phyloP scores from a whole-genome alignment of 352 stramenopile genomes.

The Phytophthora niederhauseri region DNA sequence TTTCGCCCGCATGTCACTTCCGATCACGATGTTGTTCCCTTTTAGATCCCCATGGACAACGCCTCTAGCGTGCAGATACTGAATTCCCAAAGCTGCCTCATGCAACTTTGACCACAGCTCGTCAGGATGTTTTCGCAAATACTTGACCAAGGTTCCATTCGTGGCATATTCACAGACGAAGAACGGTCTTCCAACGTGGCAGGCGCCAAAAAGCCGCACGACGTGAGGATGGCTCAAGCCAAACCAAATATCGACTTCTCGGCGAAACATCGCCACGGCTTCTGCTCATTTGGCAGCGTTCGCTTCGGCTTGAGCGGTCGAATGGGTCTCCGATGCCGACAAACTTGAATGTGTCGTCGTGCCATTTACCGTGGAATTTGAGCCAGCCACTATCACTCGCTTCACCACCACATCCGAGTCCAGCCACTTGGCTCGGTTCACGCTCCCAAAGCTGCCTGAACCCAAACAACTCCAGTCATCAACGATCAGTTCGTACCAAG shows the following conservation, averaged over 20 bases:
- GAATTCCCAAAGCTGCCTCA: background rate
- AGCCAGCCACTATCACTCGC: background rate
- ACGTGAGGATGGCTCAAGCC: no score
- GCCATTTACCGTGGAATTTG: background rate
- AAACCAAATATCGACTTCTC: no score
- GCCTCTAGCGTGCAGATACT: constrained; percentile 4
- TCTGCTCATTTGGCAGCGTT: background rate
- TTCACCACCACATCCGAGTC: background rate
- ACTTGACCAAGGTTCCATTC: background rate
- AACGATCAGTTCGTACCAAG: no score
- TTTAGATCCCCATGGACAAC: constrained; percentile 6
- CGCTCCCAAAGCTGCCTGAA: background rate
- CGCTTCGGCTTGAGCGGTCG: background rate
- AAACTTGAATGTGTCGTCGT: background rate
- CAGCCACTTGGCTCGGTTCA: background rate
- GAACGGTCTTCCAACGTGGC: no score
- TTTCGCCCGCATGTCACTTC: no score
- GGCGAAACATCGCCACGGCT: background rate
- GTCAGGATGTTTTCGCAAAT: background rate
- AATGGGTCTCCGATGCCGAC: background rate
- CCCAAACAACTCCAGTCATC: no score
- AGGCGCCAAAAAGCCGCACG: no score
- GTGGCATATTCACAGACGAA: background rate
- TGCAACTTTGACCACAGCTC: background rate
- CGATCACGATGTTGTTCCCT: no score